Percentiles rank a stretch among this genome's conserved stretches.
phyloP scores from a whole-genome alignment of 1,139 yeast species.

The Blastobotrys illinoisensis region DNA sequence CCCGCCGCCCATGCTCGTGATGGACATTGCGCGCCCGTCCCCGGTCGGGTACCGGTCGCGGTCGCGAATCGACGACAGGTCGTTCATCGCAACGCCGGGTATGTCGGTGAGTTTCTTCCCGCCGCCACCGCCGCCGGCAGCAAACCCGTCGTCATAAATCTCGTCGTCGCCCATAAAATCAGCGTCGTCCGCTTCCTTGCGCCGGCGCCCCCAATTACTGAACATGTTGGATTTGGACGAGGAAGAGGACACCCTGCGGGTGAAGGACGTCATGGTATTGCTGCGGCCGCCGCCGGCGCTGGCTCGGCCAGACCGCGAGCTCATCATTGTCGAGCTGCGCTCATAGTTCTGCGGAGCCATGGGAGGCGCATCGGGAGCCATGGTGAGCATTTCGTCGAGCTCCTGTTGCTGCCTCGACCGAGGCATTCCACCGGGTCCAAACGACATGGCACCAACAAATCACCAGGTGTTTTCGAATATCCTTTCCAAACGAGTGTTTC shows the following conservation, averaged over 20 bases:
- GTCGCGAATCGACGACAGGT: constrained; percentile 26
- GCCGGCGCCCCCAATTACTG: constrained; percentile 8
- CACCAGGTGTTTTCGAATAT: not conserved
- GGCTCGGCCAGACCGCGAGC: not conserved
- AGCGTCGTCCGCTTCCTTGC: constrained; percentile 10
- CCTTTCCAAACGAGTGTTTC: not conserved
- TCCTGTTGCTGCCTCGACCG: constrained; percentile 25
- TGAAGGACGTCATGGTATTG: constrained; percentile 12
- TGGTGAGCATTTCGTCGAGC: constrained; percentile 23
- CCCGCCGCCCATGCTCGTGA: constrained; percentile 27
- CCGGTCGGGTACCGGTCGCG: constrained; percentile 34
- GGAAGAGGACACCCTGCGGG: constrained; percentile 13
- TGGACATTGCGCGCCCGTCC: constrained; percentile 30
- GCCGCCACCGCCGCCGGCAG: constrained; percentile 17
- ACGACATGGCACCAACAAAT: constrained; percentile 2
- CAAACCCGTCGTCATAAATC: constrained; percentile 2
- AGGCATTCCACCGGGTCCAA: constrained; percentile 27
- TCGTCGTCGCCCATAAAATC: constrained; percentile 11
- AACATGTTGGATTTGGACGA: constrained; percentile 10
- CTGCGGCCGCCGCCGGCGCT: constrained; percentile 9
- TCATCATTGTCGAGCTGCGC: constrained; percentile 6
- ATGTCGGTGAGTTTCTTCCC: not conserved
- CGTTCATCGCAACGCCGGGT: constrained; percentile 23
- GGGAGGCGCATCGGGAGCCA: constrained; percentile 12
- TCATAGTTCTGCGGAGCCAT: constrained; percentile 3